phyloP scores from a whole-genome alignment of 805 yeast species.

The Blastobotrys chiropterorum region DNA sequence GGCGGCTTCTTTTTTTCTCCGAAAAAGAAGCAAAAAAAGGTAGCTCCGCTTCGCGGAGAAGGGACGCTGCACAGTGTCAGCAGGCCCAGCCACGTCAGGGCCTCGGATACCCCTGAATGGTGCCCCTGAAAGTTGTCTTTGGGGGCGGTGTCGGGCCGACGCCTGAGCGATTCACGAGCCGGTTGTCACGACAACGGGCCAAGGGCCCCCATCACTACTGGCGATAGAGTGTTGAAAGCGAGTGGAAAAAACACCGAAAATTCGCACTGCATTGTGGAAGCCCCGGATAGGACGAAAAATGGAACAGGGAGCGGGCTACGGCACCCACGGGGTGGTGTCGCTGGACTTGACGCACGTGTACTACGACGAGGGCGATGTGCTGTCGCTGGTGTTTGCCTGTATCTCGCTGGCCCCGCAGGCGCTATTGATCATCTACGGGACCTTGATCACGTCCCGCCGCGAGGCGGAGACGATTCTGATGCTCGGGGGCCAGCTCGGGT shows the following conservation, averaged over 20 bases:
- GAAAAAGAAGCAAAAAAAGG: no score
- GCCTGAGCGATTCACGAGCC: background rate
- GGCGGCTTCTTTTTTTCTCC: no score
- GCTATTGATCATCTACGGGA: conserved; percentile 66
- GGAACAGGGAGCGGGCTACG: background rate
- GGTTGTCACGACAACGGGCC: background rate
- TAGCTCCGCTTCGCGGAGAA: no score
- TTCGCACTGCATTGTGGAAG: background rate
- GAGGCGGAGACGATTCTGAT: conserved; percentile 81
- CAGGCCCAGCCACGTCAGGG: background rate
- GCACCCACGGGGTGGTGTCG: conserved; percentile 35
- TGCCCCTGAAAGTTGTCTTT: background rate
- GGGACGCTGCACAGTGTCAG: no score
- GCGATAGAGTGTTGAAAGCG: background rate
- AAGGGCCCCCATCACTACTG: background rate
- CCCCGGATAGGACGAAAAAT: background rate
- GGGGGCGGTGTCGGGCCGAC: background rate
- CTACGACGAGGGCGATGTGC: conserved; percentile 59
- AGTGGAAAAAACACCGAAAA: background rate
- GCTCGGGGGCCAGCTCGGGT: conserved; percentile 78
- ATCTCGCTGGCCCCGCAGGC: conserved; percentile 78
- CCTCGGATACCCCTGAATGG: background rate
- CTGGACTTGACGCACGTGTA: conserved; percentile 83
- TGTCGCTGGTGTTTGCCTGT: conserved; percentile 60
- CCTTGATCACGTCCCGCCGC: conserved; percentile 77